Conservation (phyloP, 1,284 basidiomycete genomes). For the Termitomyces sp. region DNA sequence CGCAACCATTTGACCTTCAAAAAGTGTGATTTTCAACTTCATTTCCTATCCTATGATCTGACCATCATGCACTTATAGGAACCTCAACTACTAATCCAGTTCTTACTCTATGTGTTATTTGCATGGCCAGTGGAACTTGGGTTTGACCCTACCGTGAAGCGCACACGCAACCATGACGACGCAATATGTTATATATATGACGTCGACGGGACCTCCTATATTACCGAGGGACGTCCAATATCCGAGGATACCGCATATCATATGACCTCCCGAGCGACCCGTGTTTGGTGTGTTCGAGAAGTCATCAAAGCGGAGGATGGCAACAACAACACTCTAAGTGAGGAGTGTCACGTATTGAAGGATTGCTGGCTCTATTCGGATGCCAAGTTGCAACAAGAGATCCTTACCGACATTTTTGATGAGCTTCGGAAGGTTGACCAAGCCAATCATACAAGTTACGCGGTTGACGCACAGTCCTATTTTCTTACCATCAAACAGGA, state of each 20-base stretch:
- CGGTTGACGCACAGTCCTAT: not conserved
- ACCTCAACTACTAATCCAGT: not conserved
- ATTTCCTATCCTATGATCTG: not conserved
- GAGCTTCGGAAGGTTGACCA: not conserved
- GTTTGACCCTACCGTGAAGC: not conserved
- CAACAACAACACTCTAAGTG: not conserved
- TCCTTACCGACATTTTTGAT: not conserved
- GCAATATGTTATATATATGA: not conserved
- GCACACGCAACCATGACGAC: not conserved
- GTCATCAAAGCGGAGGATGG: not conserved
- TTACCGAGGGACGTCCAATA: not conserved
- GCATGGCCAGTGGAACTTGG: no score
- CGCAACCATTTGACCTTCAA: not conserved
- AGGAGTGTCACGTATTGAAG: not conserved
- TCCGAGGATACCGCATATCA: not conserved
- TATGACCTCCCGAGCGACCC: not conserved
- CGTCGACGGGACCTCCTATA: not conserved
- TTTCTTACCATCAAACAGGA: not conserved
- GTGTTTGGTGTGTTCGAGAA: not conserved
- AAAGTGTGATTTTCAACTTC: not conserved
- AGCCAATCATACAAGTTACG: not conserved
- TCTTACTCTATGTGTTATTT: not conserved
- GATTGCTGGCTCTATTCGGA: not conserved
- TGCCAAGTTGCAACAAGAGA: not conserved
- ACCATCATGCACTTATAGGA: not conserved